Evolutionary conservation across 2,329 filamentous ascomycete species (phyloP).

Genomic region (Escovopsis sp.): DNA sequence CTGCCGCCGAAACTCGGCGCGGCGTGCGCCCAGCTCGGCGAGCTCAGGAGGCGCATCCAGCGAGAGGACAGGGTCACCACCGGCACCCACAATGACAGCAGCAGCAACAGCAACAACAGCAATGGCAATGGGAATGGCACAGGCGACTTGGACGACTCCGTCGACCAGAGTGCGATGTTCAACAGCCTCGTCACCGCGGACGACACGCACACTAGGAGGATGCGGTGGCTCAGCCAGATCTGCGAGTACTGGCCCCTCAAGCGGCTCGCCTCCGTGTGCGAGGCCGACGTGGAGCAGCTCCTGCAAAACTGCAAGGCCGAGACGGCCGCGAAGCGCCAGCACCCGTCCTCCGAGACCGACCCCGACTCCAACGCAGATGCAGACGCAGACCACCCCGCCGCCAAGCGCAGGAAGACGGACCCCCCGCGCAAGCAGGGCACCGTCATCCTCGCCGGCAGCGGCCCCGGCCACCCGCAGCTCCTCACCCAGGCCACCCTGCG

Average conservation of each 20-base stretch:
- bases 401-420: too few relatives aligned
- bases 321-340: conserved; percentile 3
- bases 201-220: conserved; percentile 64
- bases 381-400: too few relatives aligned
- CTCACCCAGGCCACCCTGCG: conserved; percentile 71
- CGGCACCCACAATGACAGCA: too few relatives aligned
- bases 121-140: conserved; percentile 14
- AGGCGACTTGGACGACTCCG: conserved; percentile 40
- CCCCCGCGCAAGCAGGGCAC: conserved; percentile 34
- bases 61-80: conserved; percentile 46
- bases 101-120: too few relatives aligned
- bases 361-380: conserved; percentile 8
- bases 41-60: conserved; percentile 53
- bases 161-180: conserved; percentile 66
- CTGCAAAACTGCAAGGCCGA: conserved; percentile 52
- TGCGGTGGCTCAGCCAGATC: conserved; percentile 88
- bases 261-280: conserved; percentile 63
- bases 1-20: conserved; percentile 61
- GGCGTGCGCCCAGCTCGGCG: conserved; percentile 66
- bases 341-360: conserved; percentile 6
- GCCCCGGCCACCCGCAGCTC: conserved; percentile 83
- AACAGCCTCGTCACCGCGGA: conserved; percentile 68
- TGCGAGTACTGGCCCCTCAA: conserved; percentile 97
- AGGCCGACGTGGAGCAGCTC: conserved; percentile 63
- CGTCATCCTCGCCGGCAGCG: conserved; percentile 81